phyloP scores from a whole-genome alignment of 768 basidiomycete species.

The Cyclocybe aegerita region DNA sequence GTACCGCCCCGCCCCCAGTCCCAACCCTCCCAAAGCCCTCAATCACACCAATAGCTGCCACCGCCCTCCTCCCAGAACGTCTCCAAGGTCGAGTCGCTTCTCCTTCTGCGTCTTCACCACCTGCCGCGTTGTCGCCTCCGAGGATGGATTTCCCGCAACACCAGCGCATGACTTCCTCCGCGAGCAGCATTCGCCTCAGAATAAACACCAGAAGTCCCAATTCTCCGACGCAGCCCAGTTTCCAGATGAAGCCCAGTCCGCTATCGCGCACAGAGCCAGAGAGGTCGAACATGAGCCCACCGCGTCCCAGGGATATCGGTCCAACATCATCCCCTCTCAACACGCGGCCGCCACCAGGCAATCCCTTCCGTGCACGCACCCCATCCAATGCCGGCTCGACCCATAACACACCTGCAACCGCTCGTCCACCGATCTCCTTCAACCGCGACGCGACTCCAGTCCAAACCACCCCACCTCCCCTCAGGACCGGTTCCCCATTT shows the following conservation, averaged over 20 bases:
- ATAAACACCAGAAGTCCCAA: constrained; percentile 26
- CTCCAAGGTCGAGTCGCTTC: constrained; percentile 44
- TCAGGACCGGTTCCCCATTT: constrained; percentile 9
- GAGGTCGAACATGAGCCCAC: constrained; percentile 7
- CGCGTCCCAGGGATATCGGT: constrained; percentile 9
- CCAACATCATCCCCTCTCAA: constrained; percentile 18
- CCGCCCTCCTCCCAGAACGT: constrained; percentile 48
- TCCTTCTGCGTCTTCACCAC: constrained; percentile 7
- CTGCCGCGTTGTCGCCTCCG: constrained; percentile 1
- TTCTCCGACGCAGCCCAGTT: constrained; percentile 20
- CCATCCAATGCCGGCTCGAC: constrained; percentile 11
- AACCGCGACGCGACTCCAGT: constrained; percentile 7
- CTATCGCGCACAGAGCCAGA: constrained; percentile 25
- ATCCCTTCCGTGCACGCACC: neutral
- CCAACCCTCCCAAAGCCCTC: constrained; percentile 38
- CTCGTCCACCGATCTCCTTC: constrained; percentile 19
- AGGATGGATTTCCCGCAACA: constrained; percentile 11
- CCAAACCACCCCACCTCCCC: constrained; percentile 3
- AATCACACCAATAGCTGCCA: constrained; percentile 38
- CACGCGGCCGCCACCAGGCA: constrained; percentile 20
- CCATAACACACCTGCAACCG: constrained; percentile 20
- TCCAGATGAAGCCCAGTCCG: constrained; percentile 35
- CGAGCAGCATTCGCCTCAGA: constrained; percentile 24
- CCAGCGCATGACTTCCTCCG: constrained; percentile 24
- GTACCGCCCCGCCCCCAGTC: constrained; percentile 48